These are phyloP conservation scores for Backusella tarrabulga DNA, from an alignment of 192 early-diverging fungal genomes.

Conservation along the genomic window DNA sequence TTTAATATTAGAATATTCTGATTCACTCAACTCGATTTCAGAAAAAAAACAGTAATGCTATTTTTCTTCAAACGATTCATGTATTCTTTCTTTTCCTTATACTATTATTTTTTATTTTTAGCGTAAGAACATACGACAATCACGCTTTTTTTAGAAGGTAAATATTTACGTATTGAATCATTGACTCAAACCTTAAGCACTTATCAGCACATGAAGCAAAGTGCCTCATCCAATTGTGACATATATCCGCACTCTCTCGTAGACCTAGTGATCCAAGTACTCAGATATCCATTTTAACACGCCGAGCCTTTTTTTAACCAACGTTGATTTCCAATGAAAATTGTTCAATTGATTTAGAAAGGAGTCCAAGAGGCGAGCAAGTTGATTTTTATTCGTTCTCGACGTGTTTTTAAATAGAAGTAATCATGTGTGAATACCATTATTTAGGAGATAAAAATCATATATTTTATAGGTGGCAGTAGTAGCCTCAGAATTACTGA, in stretches of 20 bases:
- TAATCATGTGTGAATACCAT: too few species aligned
- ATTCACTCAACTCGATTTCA: neutral
- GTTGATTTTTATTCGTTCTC: too few species aligned
- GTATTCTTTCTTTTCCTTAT: too few species aligned
- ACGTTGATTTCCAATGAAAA: too few species aligned
- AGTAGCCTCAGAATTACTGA: too few species aligned
- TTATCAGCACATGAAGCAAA: neutral
- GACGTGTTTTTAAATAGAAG: too few species aligned
- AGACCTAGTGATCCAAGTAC: neutral
- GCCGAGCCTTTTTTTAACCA: neutral
- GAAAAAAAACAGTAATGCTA: neutral
- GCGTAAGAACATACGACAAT: neutral
- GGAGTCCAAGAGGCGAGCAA: too few species aligned
- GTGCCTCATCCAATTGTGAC: neutral
- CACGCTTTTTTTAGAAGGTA: neutral
- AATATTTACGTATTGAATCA: neutral
- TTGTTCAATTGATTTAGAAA: too few species aligned
- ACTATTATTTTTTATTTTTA: too few species aligned
- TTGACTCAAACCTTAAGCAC: neutral
- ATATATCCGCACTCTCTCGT: neutral
- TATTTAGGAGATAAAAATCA: too few species aligned
- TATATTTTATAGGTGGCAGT: too few species aligned
- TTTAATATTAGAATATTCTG: neutral
- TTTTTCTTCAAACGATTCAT: neutral
- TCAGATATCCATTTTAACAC: neutral